phyloP scores from a whole-genome alignment of 768 basidiomycete species.

The Rhizopogon salebrosus region DNA sequence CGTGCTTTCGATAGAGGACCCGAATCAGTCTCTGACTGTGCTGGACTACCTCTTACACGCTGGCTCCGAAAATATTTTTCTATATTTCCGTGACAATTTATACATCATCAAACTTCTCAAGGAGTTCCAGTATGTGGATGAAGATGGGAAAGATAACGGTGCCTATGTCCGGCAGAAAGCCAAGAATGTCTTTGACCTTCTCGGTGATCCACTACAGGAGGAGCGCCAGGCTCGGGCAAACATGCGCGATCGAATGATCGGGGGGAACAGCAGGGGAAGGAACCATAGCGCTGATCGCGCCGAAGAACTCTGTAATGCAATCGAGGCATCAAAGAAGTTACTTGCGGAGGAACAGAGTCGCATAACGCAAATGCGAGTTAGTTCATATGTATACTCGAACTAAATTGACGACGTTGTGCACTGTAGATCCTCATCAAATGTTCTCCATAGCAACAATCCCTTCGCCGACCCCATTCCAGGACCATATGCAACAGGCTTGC shows the following conservation, averaged over 20 bases:
- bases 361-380: conserved; percentile 58
- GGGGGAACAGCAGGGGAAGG: conserved; percentile 37
- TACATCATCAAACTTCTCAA: conserved; percentile 95
- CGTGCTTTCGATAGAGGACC: conserved; percentile 6
- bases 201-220: conserved; percentile 79
- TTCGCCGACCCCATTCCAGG: no score
- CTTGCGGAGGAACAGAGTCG: conserved; percentile 63
- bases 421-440: conserved; percentile 27
- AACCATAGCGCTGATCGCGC: conserved; percentile 36
- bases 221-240: conserved; percentile 75
- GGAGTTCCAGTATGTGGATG: conserved; percentile 91
- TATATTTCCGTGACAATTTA: conserved; percentile 92
- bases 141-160: conserved; percentile 88
- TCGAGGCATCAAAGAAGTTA: conserved; percentile 82
- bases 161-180: conserved; percentile 90
- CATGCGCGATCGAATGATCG: conserved; percentile 89
- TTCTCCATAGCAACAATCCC: conserved; percentile 36
- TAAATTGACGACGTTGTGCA: conserved; percentile 1
- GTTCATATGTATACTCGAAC: conserved; percentile 3
- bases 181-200: conserved; percentile 88
- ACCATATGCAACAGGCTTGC: no score
- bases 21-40: conserved; percentile 65
- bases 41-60: conserved; percentile 89
- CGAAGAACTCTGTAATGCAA: conserved; percentile 77
- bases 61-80: conserved; percentile 90